phyloP scores from a whole-genome alignment of 768 basidiomycete species.

The Tulasnella sp. region DNA sequence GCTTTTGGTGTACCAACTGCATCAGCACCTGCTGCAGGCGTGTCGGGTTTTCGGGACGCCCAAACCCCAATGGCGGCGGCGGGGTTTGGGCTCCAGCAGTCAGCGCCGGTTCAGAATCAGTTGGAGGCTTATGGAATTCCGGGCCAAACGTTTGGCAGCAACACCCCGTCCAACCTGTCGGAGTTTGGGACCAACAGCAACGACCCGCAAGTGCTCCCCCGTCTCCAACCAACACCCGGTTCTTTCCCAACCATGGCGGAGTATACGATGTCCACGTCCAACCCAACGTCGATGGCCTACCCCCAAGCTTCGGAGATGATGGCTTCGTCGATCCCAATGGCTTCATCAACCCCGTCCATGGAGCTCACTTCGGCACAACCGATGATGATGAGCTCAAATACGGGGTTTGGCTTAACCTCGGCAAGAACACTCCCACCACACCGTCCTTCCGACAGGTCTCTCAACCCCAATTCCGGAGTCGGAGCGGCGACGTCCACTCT shows the following conservation, averaged over 20 bases:
- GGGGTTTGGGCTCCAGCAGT: conserved; percentile 15
- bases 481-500: not conserved
- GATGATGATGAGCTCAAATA: conserved; percentile 2
- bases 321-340: not conserved
- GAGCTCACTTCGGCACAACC: conserved; percentile 8
- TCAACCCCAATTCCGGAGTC: not conserved
- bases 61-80: conserved; percentile 13
- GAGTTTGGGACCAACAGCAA: not conserved
- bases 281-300: not conserved
- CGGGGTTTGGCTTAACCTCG: conserved; percentile 15
- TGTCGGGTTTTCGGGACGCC: conserved; percentile 15
- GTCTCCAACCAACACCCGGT: conserved; percentile 10
- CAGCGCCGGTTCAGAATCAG: conserved; percentile 2
- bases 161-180: not conserved
- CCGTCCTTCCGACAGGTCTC: conserved; percentile 8
- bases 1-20: too few species aligned
- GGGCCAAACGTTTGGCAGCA: not conserved
- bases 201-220: conserved; percentile 10
- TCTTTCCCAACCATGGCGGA: not conserved
- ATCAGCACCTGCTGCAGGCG: not conserved
- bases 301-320: not conserved
- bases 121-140: not conserved
- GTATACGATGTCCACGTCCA: conserved; percentile 12
- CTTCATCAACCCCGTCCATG: not conserved
- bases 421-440: conserved; percentile 14